These are phyloP conservation scores for Cyclotella choctawhatcheeana DNA, from an alignment of 108 stramenopile genomes.

Conservation along the genomic window DNA sequence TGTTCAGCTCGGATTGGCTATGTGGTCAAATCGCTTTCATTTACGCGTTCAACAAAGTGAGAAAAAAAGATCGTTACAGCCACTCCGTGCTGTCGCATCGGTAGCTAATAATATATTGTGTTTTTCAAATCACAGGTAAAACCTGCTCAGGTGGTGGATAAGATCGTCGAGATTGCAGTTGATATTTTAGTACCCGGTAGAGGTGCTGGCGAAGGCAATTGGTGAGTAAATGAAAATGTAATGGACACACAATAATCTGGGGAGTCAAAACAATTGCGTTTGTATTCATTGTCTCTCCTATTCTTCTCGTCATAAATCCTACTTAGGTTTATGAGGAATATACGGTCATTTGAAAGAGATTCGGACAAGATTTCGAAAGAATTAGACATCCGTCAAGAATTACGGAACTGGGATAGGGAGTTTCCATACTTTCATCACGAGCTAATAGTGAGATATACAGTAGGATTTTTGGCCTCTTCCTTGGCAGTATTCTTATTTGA, in stretches of 20 bases:
- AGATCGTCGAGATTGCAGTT: constrained; percentile 60
- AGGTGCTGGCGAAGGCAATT: constrained; percentile 75
- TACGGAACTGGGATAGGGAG: constrained; percentile 77
- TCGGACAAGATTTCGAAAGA: constrained; percentile 59
- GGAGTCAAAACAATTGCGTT: not conserved
- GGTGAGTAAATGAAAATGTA: constrained; percentile 18
- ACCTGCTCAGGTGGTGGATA: constrained; percentile 78
- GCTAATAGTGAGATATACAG: constrained; percentile 73
- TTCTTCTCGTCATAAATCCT: not conserved
- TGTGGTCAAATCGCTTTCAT: constrained; percentile 49
- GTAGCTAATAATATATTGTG: not conserved
- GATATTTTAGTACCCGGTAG: constrained; percentile 77
- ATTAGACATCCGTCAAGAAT: constrained; percentile 69
- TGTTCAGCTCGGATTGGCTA: constrained; percentile 36
- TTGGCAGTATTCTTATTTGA: constrained; percentile 52
- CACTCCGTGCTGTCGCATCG: not conserved
- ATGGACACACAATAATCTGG: not conserved
- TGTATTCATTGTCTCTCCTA: not conserved
- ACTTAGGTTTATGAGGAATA: constrained; percentile 37
- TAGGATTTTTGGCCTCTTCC: constrained; percentile 70
- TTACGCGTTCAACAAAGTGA: constrained; percentile 50
- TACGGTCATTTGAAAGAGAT: constrained; percentile 42
- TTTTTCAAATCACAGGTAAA: constrained; percentile 50
- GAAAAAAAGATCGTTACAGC: not conserved
- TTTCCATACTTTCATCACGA: constrained; percentile 88